These are phyloP conservation scores for Xylaria bambusicola DNA, from an alignment of 495 filamentous ascomycete genomes.

Conservation along the genomic window DNA sequence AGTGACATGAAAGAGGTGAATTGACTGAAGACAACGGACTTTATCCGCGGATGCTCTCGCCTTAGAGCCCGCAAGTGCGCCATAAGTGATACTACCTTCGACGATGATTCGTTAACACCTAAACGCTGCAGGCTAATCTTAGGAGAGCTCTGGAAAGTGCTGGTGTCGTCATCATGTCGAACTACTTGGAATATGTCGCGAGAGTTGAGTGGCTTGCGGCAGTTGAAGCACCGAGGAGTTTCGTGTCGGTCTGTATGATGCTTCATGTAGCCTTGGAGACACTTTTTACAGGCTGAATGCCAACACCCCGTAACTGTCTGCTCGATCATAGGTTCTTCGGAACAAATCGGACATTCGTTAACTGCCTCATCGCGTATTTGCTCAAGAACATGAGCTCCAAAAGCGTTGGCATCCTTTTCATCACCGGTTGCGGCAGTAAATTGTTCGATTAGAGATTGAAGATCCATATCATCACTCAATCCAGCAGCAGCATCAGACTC, in stretches of 20 bases:
- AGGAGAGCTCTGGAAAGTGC: slow-evolving; percentile 45
- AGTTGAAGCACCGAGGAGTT: slow-evolving; percentile 81
- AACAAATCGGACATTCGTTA: slow-evolving; percentile 91
- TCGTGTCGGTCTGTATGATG: slow-evolving; percentile 78
- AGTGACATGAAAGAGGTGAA: slow-evolving; percentile 96
- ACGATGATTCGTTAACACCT: slow-evolving; percentile 70
- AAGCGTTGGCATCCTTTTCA: slow-evolving; percentile 66
- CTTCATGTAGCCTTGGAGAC: slow-evolving; percentile 79
- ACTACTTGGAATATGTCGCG: slow-evolving; percentile 92
- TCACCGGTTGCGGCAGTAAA: slow-evolving; percentile 73
- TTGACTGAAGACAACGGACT: slow-evolving; percentile 92
- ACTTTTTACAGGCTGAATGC: slow-evolving; percentile 95
- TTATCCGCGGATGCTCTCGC: slow-evolving; percentile 62
- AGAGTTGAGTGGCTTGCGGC: slow-evolving; percentile 76
- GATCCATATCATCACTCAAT: slow-evolving; percentile 94
- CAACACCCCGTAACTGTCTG: slow-evolving; percentile 94
- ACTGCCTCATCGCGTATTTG: slow-evolving; percentile 88
- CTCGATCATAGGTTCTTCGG: slow-evolving; percentile 91
- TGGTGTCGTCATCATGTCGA: slow-evolving; percentile 41
- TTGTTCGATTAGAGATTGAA: slow-evolving; percentile 77
- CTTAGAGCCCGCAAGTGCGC: slow-evolving; percentile 69
- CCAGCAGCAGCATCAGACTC: slow-evolving; percentile 78
- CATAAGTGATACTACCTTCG: slow-evolving; percentile 83
- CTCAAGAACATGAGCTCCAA: slow-evolving; percentile 80
- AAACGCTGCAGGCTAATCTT: slow-evolving; percentile 81